Evolutionary conservation across 148 eudicot genomes (phyloP).

Genomic region (Persicaria maculosa): DNA sequence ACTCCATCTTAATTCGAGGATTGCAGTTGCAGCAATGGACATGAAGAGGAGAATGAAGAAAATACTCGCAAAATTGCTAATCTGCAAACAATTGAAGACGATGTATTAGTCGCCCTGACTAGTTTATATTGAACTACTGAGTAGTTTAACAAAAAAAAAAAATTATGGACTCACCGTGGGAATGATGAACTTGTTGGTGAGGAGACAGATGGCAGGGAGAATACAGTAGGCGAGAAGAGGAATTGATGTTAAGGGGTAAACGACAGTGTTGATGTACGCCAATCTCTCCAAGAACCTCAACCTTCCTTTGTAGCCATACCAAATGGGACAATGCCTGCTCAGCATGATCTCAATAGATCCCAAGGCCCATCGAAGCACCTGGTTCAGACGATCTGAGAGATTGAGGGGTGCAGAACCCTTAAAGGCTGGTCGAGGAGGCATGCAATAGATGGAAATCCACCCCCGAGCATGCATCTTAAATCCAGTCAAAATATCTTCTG

Average conservation of each 20-base stretch:
- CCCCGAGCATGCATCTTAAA: slow-evolving; percentile 75
- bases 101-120: neutral
- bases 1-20: slow-evolving; percentile 71
- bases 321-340: slow-evolving; percentile 71
- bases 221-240: slow-evolving; percentile 64
- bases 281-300: slow-evolving; percentile 54
- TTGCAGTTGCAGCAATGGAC: slow-evolving; percentile 66
- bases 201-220: slow-evolving; percentile 62
- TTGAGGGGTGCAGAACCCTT: slow-evolving; percentile 79
- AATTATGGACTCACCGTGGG: slow-evolving; percentile 21
- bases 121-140: neutral
- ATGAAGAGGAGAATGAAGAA: slow-evolving; percentile 66
- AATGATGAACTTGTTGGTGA: slow-evolving; percentile 53
- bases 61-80: slow-evolving; percentile 73
- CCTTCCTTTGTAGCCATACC: slow-evolving; percentile 66
- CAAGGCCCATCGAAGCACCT: slow-evolving; percentile 75
- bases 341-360: slow-evolving; percentile 66
- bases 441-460: slow-evolving; percentile 66
- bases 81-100: slow-evolving; percentile 30
- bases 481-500: slow-evolving; percentile 72
- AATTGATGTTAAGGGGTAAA: slow-evolving; percentile 62
- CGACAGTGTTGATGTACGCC: slow-evolving; percentile 67
- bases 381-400: slow-evolving; percentile 73
- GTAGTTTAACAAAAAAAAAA: neutral
- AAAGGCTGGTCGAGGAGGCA: slow-evolving; percentile 67